A percentile compares a stretch with the other conserved stretches of the same genome.
phyloP scores from a whole-genome alignment of 371 early-diverging fungal genomes.

The Dichotomocladium elegans region DNA sequence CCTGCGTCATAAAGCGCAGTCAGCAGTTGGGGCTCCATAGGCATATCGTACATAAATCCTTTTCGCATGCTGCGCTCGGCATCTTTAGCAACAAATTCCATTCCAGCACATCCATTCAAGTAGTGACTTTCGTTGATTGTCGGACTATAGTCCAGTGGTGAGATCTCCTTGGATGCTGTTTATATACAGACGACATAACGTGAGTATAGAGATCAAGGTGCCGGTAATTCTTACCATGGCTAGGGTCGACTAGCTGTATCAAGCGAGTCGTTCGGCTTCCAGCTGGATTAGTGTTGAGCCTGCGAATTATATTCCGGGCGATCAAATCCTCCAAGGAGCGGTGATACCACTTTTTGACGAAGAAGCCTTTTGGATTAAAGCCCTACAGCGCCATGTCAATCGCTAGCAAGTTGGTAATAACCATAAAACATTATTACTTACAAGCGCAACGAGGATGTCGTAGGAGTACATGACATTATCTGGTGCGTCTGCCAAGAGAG shows the following conservation, averaged over 20 bases:
- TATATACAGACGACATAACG: neutral
- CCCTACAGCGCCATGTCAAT: constrained; percentile 24
- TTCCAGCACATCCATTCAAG: no score
- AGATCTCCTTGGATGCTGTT: no score
- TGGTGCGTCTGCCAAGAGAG: constrained; percentile 21
- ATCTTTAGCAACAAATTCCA: no score
- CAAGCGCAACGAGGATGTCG: constrained; percentile 36
- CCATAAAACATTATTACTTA: constrained; percentile 9
- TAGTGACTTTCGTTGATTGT: no score
- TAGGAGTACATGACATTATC: constrained; percentile 17
- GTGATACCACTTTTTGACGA: constrained; percentile 30
- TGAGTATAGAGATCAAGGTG: no score
- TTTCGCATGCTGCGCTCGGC: neutral
- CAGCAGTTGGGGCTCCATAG: constrained; percentile 15
- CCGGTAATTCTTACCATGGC: constrained; percentile 16
- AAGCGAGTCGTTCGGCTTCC: constrained; percentile 14
- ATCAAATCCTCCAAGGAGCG: constrained; percentile 18
- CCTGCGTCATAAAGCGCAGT: constrained; percentile 14
- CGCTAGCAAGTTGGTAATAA: neutral
- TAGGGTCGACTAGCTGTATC: constrained; percentile 12
- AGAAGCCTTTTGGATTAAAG: constrained; percentile 14
- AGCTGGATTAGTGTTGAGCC: neutral
- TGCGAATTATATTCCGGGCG: neutral
- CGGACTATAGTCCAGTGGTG: no score
- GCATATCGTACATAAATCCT: constrained; percentile 11